These are phyloP conservation scores for Schizothecium vesticola DNA, from an alignment of 495 filamentous ascomycete genomes.

Conservation along the genomic window DNA sequence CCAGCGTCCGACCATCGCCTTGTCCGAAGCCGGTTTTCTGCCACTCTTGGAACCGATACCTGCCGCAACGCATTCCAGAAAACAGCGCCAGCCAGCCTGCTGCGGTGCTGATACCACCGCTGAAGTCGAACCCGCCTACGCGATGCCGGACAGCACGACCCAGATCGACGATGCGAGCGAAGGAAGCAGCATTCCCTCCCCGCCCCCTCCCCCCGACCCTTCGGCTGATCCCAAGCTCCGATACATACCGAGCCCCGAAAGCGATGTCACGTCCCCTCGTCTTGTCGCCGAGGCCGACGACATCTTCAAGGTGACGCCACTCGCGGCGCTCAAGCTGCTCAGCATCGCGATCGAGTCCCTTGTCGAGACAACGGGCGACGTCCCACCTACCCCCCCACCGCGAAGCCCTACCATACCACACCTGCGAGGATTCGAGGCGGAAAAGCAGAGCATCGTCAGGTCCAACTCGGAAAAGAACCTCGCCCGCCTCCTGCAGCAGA, in stretches of 20 bases:
- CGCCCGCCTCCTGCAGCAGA: constrained; percentile 30
- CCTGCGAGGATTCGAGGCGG: constrained; percentile 51
- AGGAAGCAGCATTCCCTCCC: constrained; percentile 21
- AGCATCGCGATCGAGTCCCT: constrained; percentile 67
- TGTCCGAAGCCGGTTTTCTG: not conserved
- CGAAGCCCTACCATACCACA: constrained; percentile 56
- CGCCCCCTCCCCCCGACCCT: constrained; percentile 47
- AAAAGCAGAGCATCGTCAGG: constrained; percentile 53
- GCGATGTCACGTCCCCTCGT: constrained; percentile 25
- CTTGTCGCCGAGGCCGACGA: constrained; percentile 40
- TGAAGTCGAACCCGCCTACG: not conserved
- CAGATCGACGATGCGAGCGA: constrained; percentile 14
- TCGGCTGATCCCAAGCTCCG: constrained; percentile 43
- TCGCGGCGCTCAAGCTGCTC: constrained; percentile 74
- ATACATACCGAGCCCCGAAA: constrained; percentile 10
- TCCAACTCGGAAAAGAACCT: constrained; percentile 48
- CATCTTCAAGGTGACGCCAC: constrained; percentile 66
- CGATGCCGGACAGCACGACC: constrained; percentile 8
- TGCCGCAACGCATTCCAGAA: not conserved
- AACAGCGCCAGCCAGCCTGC: not conserved
- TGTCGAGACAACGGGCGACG: constrained; percentile 63
- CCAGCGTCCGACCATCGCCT: not conserved
- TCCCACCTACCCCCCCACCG: constrained; percentile 67
- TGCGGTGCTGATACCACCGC: not conserved
- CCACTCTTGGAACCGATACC: not conserved